Base-by-base conservation (phyloP, 805 yeast species). In the Metschnikowia continentalis region DNA sequence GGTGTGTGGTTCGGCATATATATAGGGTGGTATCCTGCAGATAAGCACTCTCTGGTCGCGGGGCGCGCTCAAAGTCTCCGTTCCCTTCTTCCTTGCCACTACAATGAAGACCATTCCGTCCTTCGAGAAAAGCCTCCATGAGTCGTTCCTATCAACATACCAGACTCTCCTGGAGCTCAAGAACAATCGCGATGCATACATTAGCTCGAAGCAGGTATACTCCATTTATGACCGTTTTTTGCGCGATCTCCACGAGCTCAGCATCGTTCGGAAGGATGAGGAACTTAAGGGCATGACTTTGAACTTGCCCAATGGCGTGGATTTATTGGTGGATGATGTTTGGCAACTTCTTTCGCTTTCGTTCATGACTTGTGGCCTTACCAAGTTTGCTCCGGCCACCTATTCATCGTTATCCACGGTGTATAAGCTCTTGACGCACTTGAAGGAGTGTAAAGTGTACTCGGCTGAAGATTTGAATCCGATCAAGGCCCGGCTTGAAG, bases 301-400 rank as follows among this genome's bases (percentile, higher is more conserved):
- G 46, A 59, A 55, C 30, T 60, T 70, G 54, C 81, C 81, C 44
- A 79, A 77, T 54, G 65, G 68, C 54, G 89, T 88, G 14, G 97
- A 91, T 62, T 74, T 81, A 8, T 77, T 88, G 10, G 75, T 89
- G 40, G 97, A 91, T 66, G 97, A 91, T 61, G 88, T 88, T 20
- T 90, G 92, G 76, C 97, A 92, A 67, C 71, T 94, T 44, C 71
- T 92, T 42, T 86, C 96, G 13, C 75, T 94, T 47, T 86, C 94
- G 57, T 89, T 91, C 67, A 81, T 92, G 62, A 89, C 98, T 2
- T 94, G 95, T 52, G 99, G 99, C 2, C 74, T 90, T 59, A 86
- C 87, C 43, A 85, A 90, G 59, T 80, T 90, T 35, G 96, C 97
- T 1, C 96, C 98, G 1, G 96, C 97, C 4, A 88, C 96, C 0